These are phyloP conservation scores for Populus nigra DNA, from an alignment of 345 rosid genomes.

Conservation along the genomic window DNA sequence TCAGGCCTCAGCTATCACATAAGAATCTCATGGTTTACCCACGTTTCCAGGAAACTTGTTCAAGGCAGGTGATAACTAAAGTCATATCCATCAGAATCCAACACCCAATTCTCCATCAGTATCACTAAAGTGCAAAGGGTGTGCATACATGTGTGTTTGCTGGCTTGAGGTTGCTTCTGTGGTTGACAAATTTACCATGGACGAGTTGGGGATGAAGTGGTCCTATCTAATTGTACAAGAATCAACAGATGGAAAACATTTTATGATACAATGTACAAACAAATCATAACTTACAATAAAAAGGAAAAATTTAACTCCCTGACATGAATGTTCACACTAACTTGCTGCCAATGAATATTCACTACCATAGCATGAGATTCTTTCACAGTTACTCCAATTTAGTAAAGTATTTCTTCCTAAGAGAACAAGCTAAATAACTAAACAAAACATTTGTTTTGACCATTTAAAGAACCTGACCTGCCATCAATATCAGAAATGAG, in stretches of 20 bases:
- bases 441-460: neutral
- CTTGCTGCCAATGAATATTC: neutral
- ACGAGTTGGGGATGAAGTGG: neutral
- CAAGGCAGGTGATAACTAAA: neutral
- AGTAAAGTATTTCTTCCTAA: neutral
- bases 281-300: neutral
- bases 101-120: neutral
- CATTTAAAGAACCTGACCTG: neutral
- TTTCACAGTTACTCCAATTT: neutral
- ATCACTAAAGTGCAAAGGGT: neutral
- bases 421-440: neutral
- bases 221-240: neutral
- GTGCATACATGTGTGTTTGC: neutral
- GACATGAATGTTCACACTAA: neutral
- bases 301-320: neutral
- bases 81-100: neutral
- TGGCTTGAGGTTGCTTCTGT: neutral
- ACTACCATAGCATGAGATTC: neutral
- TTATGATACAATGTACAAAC: neutral
- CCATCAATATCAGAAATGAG: neutral
- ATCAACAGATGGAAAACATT: neutral
- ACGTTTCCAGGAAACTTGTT: neutral
- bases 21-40: neutral
- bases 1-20: neutral
- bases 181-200: neutral